Base-by-base conservation (phyloP, 2,329 filamentous ascomycete genomes). In the Metarhizium robertsii region DNA sequence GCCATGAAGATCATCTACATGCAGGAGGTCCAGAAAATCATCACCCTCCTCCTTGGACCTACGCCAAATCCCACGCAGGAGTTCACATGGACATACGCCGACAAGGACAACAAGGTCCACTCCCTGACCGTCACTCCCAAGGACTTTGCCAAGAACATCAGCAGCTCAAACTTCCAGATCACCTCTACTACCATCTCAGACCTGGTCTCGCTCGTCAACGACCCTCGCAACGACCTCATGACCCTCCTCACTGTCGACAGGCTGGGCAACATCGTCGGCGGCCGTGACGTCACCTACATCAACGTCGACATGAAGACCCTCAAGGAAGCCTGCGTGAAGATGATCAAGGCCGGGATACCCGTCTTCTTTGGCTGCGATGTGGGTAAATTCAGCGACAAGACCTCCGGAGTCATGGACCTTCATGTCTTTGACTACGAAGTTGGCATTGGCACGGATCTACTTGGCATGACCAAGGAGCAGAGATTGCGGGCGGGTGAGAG, bases 351-450 rank as follows among this genome's bases (percentile, higher is more conserved):
- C 11, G 90, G 89, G 1, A 73, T 89, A 5, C 90, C 91, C 10
- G 81, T 95, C 52, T 95, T 95, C 78, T 95, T 96, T 67, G 91
- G 91, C 55, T 87, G 82, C 52, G 91, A 96, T 64, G 90, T 95
- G 0, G 90, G 90, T 59, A 88, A 95, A 69, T 92, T 87, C 70
- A 87, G 83, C 55, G 85, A 92, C 66, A 75, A 73, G 0, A 63
- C 63, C 1, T 77, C 79, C 2, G 90, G 90, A 16, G 83, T 95
- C 66, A 91, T 95, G 88, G 90, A 95, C 67, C 79, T 86, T 1
- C 78, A 80, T 1, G 75, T 95, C 4, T 83, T 86, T 64, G 86
- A 94, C 69, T 94, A 92, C 69, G 81, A 87, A 62, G 80, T 95
- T 1, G 90, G 88, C n/a, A 90, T 95, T 71, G 89, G 91, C 63